phyloP scores from a whole-genome alignment of 345 rosid genomes.

The Microthlaspi erraticum region DNA sequence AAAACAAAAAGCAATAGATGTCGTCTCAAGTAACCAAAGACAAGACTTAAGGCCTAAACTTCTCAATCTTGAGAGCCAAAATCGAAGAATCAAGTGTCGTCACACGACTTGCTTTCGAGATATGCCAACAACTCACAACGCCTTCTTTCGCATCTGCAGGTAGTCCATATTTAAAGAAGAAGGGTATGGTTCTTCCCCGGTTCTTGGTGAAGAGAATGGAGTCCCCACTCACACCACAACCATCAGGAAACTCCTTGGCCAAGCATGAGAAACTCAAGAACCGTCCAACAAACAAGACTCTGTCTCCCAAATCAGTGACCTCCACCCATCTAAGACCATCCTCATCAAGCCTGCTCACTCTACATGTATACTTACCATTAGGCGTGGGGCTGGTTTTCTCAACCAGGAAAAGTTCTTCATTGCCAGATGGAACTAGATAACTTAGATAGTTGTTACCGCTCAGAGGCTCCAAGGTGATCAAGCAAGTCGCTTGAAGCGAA shows the following conservation, averaged over 20 bases:
- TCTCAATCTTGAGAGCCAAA: not conserved
- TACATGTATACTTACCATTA: not conserved
- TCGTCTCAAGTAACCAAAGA: not conserved
- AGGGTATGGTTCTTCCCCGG: not conserved
- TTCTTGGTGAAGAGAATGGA: not conserved
- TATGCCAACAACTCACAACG: not conserved
- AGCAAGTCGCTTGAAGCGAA: not conserved
- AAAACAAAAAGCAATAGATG: not conserved
- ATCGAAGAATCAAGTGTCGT: not conserved
- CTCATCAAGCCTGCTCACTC: not conserved
- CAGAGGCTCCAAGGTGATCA: not conserved
- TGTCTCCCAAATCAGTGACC: not conserved
- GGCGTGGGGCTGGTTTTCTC: not conserved
- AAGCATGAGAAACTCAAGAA: not conserved
- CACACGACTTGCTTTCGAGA: not conserved
- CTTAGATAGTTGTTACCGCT: not conserved
- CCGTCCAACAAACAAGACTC: not conserved
- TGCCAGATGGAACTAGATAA: not conserved
- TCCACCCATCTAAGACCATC: not conserved
- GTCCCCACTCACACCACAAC: conserved; percentile 15
- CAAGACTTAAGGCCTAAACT: not conserved
- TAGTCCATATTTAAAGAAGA: not conserved
- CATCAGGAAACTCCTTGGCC: conserved; percentile 12
- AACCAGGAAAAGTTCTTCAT: conserved; percentile 7
- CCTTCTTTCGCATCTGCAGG: not conserved